These are phyloP conservation scores for Tetraselmis striata DNA, from an alignment of 139 green algal species.

Conservation along the genomic window DNA sequence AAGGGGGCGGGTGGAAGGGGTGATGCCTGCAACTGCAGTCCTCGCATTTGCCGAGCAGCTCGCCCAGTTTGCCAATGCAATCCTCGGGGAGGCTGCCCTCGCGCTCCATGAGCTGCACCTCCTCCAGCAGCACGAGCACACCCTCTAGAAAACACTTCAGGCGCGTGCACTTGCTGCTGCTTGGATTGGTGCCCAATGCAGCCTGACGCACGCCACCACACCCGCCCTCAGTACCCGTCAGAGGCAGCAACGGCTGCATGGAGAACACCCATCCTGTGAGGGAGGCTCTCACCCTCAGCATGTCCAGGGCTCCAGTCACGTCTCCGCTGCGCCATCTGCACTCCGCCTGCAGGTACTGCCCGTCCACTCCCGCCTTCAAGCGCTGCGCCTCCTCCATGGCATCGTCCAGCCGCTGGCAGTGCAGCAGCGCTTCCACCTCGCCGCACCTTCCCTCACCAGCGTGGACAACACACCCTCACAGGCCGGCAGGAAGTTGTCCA, in stretches of 20 bases:
- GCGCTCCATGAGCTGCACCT: constrained; percentile 10
- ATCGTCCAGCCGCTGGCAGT: constrained; percentile 29
- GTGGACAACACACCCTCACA: too few species aligned
- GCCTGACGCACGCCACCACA: too few species aligned
- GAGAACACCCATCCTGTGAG: not conserved
- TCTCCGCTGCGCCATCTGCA: constrained; percentile 23
- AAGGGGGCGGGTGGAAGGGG: too few species aligned
- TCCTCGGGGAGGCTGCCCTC: constrained; percentile 5
- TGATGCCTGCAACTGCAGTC: constrained; percentile 3
- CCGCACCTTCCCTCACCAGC: not conserved
- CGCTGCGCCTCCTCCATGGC: constrained; percentile 7
- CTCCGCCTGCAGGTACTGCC: constrained; percentile 31
- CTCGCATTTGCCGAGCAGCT: constrained; percentile 10
- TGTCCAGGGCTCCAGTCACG: not conserved
- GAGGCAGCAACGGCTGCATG: too few species aligned
- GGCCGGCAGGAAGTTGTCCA: too few species aligned
- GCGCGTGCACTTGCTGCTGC: constrained; percentile 18
- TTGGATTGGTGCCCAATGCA: not conserved
- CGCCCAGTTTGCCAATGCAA: constrained; percentile 6
- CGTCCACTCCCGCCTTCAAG: constrained; percentile 20
- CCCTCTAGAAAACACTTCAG: constrained; percentile 12
- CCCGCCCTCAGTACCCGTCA: too few species aligned
- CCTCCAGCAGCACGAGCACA: constrained; percentile 1
- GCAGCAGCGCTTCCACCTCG: constrained; percentile 34
- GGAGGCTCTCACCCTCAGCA: constrained; percentile 4